phyloP scores from a whole-genome alignment of 164 flowering plant genomes.

The Vitis cinerea region DNA sequence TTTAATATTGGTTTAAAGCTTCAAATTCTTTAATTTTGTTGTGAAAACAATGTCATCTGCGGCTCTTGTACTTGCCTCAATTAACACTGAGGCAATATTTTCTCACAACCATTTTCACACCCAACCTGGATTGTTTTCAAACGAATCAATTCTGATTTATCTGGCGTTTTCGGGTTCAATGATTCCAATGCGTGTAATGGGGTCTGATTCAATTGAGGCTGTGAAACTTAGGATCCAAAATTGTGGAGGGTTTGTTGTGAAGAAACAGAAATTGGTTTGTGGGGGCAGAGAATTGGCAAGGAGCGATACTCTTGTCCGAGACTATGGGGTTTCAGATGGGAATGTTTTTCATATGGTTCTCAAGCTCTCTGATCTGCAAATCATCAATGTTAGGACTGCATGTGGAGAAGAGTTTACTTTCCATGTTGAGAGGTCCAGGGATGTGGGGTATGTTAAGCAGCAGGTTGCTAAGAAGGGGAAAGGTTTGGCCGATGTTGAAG shows the following conservation, averaged over 20 bases:
- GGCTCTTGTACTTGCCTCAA: conserved; percentile 38
- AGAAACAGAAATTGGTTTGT: conserved; percentile 55
- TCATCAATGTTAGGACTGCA: conserved; percentile 43
- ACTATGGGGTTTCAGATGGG: conserved; percentile 57
- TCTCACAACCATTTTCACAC: conserved; percentile 10
- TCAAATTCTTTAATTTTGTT: conserved; percentile 1
- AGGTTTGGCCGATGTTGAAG: conserved; percentile 35
- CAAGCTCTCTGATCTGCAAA: conserved; percentile 50
- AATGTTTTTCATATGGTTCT: conserved; percentile 61
- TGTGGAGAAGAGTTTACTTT: conserved; percentile 52
- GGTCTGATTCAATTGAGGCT: conserved; percentile 57
- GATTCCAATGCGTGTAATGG: conserved; percentile 54
- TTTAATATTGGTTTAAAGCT: neutral
- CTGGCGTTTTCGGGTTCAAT: conserved; percentile 38
- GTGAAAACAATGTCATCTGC: conserved; percentile 43
- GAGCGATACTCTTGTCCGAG: conserved; percentile 45
- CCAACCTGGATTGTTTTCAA: neutral
- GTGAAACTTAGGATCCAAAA: conserved; percentile 54
- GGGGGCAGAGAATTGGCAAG: conserved; percentile 57
- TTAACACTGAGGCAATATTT: conserved; percentile 16
- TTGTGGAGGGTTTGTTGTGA: conserved; percentile 46
- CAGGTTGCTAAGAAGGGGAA: conserved; percentile 40
- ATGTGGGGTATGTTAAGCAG: conserved; percentile 56
- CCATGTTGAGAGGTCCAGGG: conserved; percentile 43
- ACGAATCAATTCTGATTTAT: conserved; percentile 45